Conservation (phyloP, 2,329 filamentous ascomycete species). For the Pseudogymnoascus verrucosus region DNA sequence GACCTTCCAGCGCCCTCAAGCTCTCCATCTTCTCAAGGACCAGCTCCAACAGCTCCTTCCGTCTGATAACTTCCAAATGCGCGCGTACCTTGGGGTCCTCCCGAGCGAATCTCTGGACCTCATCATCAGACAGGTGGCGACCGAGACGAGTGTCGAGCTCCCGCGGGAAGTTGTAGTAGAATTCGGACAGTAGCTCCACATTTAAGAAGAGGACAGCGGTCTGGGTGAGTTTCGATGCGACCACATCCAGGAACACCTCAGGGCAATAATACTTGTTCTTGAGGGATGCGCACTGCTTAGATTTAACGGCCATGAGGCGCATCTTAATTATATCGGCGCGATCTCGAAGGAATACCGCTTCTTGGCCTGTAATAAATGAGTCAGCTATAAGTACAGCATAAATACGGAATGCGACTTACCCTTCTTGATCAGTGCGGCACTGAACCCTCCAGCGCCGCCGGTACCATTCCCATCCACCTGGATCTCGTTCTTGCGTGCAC, state of each 20-base stretch:
- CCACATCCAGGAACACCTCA: constrained; percentile 95
- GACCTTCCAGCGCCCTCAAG: constrained; percentile 71
- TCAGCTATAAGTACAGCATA: neutral
- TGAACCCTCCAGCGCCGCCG: constrained; percentile 89
- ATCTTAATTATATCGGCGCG: constrained; percentile 85
- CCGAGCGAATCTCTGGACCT: constrained; percentile 83
- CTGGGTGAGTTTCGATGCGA: constrained; percentile 86
- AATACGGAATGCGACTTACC: constrained; percentile 46
- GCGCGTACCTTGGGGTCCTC: constrained; percentile 85
- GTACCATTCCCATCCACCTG: constrained; percentile 74
- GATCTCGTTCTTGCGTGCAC: constrained; percentile 77
- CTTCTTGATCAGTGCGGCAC: constrained; percentile 71
- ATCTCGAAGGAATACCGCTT: constrained; percentile 90
- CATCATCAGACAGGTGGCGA: constrained; percentile 65
- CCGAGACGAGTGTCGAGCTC: constrained; percentile 84
- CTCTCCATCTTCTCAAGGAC: constrained; percentile 95
- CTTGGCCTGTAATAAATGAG: constrained; percentile 54
- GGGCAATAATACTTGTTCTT: constrained; percentile 96
- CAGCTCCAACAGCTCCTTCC: constrained; percentile 88
- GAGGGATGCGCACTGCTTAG: constrained; percentile 73
- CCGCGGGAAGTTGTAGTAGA: constrained; percentile 94
- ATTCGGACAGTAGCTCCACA: constrained; percentile 91
- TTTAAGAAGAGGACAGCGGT: constrained; percentile 97
- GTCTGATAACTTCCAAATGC: constrained; percentile 83
- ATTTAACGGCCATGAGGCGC: constrained; percentile 79